phyloP scores from a whole-genome alignment of 2,329 filamentous ascomycete species.

The Tolypocladium amazonense region DNA sequence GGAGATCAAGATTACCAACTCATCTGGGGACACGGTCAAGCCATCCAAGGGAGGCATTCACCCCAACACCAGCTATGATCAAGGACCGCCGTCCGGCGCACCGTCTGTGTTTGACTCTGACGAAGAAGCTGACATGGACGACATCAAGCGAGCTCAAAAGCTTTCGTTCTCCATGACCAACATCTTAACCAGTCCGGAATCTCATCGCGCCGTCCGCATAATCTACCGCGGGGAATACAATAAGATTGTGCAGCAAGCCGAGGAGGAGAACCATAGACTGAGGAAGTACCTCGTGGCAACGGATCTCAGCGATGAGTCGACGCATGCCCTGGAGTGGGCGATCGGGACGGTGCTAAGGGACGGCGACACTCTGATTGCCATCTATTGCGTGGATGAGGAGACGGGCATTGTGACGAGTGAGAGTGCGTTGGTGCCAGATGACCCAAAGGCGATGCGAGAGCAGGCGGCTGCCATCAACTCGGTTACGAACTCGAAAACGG shows the following conservation, averaged over 20 bases:
- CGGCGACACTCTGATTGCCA: conserved; percentile 84
- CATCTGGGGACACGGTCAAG: conserved; percentile 50
- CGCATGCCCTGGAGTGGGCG: conserved; percentile 93
- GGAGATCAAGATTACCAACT: conserved; percentile 52
- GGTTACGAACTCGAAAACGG: conserved; percentile 35
- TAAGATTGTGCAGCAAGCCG: conserved; percentile 64
- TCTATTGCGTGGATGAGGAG: conserved; percentile 92
- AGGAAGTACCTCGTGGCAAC: conserved; percentile 94
- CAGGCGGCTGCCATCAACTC: conserved; percentile 62
- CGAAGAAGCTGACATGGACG: conserved; percentile 71
- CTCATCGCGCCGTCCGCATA: conserved; percentile 76
- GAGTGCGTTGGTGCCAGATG: conserved; percentile 54
- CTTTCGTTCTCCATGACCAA: conserved; percentile 72
- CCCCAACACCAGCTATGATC: conserved; percentile 76
- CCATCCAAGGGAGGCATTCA: conserved; percentile 53
- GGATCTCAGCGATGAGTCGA: conserved; percentile 86
- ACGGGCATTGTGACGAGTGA: conserved; percentile 41
- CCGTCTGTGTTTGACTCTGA: conserved; percentile 66
- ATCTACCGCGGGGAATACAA: conserved; percentile 82
- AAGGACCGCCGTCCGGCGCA: conserved; percentile 44
- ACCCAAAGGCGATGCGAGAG: conserved; percentile 64
- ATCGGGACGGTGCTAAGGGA: conserved; percentile 91
- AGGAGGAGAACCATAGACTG: conserved; percentile 66
- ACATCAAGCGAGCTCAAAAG: conserved; percentile 81
- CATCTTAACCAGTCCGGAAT: conserved; percentile 63